Conservation (phyloP, 1,139 yeast genomes). For the Schwanniomyces etchellsii region DNA sequence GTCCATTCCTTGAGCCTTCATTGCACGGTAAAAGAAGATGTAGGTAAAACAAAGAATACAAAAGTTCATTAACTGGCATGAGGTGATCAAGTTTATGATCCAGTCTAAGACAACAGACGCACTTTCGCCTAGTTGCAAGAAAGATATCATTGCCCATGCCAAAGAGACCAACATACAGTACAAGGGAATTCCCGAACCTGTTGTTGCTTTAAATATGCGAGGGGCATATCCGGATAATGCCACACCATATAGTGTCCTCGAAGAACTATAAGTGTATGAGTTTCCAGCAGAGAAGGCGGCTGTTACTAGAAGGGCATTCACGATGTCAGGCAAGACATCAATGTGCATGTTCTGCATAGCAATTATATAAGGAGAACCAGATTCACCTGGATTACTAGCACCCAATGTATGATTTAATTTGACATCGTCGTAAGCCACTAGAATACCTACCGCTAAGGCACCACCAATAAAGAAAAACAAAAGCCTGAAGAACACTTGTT, state of each 20-base stretch:
- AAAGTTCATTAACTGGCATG: slow-evolving; percentile 27
- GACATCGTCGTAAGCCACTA: slow-evolving; percentile 27
- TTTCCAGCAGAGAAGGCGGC: slow-evolving; percentile 50
- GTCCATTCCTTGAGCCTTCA: slow-evolving; percentile 47
- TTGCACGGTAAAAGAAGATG: slow-evolving; percentile 17
- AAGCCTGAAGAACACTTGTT: slow-evolving; percentile 28
- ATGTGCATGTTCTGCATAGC: slow-evolving; percentile 33
- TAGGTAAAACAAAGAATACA: slow-evolving; percentile 20
- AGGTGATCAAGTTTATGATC: slow-evolving; percentile 28
- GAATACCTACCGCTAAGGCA: slow-evolving; percentile 26
- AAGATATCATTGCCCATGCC: slow-evolving; percentile 41
- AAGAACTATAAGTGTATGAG: slow-evolving; percentile 29
- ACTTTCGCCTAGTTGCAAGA: slow-evolving; percentile 23
- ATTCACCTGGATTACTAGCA: slow-evolving; percentile 18
- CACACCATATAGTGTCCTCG: slow-evolving; percentile 28
- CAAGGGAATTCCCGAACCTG: slow-evolving; percentile 40
- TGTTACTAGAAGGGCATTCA: slow-evolving; percentile 29
- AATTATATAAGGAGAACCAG: slow-evolving; percentile 30
- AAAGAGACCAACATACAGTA: slow-evolving; percentile 32
- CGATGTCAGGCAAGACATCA: slow-evolving; percentile 26
- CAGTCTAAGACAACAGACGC: slow-evolving; percentile 22
- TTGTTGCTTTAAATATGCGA: slow-evolving; percentile 25
- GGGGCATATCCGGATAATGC: slow-evolving; percentile 32
- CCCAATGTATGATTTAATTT: slow-evolving; percentile 23
- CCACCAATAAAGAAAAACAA: slow-evolving; percentile 27